Conservation (phyloP, 106 monocot genomes). For the Xerophyta viscosa region DNA sequence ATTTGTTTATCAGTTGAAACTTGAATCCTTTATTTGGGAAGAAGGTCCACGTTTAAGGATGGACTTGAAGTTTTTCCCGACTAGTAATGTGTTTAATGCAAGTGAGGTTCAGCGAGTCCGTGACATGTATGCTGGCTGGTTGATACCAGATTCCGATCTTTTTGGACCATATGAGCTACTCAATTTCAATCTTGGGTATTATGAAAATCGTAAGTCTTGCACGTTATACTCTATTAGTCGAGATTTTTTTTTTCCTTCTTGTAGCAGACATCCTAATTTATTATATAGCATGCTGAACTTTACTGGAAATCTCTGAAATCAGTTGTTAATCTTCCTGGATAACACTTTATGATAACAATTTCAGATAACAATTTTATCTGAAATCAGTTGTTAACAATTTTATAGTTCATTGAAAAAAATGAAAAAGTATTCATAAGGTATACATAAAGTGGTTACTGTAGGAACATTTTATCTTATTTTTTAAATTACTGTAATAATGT, state of each 20-base stretch:
- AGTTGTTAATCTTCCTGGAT: too few species aligned
- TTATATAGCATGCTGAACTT: too few species aligned
- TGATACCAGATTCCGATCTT: constrained; percentile 65
- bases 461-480: too few species aligned
- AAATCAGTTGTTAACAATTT: too few species aligned
- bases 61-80: constrained; percentile 79
- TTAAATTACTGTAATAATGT: too few species aligned
- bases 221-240: not conserved
- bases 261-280: too few species aligned
- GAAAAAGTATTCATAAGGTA: too few species aligned
- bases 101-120: constrained; percentile 57
- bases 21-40: constrained; percentile 73
- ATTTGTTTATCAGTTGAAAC: constrained; percentile 43
- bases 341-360: too few species aligned
- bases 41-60: constrained; percentile 87
- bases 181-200: constrained; percentile 53
- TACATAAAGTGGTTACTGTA: too few species aligned
- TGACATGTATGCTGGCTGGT: constrained; percentile 74
- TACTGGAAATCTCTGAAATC: too few species aligned
- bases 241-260: not conserved
- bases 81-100: constrained; percentile 29
- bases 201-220: constrained; percentile 40
- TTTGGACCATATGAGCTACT: constrained; percentile 98
- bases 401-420: too few species aligned
- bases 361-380: too few species aligned